Evolutionary conservation across 2,329 filamentous ascomycete species (phyloP).

Genomic region (Exophiala oligosperma): DNA sequence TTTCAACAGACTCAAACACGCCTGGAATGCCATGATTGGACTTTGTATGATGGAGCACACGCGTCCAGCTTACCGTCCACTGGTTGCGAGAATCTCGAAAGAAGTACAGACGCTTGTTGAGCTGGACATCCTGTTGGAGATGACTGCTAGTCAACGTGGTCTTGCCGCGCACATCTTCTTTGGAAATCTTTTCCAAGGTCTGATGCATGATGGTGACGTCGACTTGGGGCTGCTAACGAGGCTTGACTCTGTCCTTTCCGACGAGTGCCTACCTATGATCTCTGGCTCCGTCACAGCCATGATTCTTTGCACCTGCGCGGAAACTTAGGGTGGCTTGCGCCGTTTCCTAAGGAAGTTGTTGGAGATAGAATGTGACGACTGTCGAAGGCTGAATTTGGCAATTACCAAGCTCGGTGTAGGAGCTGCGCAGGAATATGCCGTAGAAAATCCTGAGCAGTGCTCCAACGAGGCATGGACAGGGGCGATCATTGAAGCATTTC

Average conservation of each 20-base stretch:
- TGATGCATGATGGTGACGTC: neutral
- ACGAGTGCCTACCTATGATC: neutral
- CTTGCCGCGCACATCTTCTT: conserved; percentile 16
- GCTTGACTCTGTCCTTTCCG: conserved; percentile 4
- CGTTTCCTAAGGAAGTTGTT: neutral
- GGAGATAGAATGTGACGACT: neutral
- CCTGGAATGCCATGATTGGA: neutral
- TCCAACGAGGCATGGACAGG: conserved; percentile 40
- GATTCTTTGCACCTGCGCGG: neutral
- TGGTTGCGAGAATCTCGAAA: conserved; percentile 7
- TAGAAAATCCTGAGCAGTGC: conserved; percentile 37
- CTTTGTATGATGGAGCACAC: neutral
- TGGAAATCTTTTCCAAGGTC: neutral
- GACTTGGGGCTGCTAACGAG: neutral
- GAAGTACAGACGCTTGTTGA: conserved; percentile 8
- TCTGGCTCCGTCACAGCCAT: neutral
- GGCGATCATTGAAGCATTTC: conserved; percentile 33
- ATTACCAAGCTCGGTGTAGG: conserved; percentile 27
- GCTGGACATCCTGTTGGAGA: neutral
- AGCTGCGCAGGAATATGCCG: conserved; percentile 42
- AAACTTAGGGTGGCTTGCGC: neutral
- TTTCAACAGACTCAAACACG: conserved; percentile 3
- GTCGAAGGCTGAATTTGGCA: neutral
- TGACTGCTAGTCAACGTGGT: conserved; percentile 3
- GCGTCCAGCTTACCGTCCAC: neutral